Base-by-base conservation (phyloP, 371 early-diverging fungal species). In the Apophysomyces sp. region DNA sequence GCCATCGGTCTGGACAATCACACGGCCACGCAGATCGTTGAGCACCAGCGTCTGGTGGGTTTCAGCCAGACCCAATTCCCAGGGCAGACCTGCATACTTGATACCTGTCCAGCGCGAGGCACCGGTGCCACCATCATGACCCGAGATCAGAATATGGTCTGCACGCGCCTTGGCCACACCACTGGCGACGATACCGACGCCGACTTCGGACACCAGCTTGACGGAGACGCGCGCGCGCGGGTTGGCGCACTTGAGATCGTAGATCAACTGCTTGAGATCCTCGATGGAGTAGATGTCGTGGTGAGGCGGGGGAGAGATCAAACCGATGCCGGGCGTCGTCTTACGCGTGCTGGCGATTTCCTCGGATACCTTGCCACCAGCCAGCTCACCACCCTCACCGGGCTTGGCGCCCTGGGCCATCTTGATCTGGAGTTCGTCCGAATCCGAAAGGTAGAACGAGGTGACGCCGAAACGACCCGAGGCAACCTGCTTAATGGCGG, bases 331-430 rank as follows among this genome's bases (percentile, higher is more conserved):
- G 32, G 95, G 94, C 18, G 96, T 96, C 9, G 96, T 92, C 71
- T 98, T 94, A 62, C 98, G 87, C 12, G 98, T 97, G 63, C 86
- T 85, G 31, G 95, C 98, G 69, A 98, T 98, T 60, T 90, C 90
- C 52, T 89, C 87, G 12, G 89, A 85, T 8, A 98, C 96, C 77
- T 98, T 98, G 72, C 87, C 78, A 51, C 98, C 97, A 52, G 71
- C 76, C 60, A 82, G 68, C 80, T 81, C 78, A 74, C 94, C 95
- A 58, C 94, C 97, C 82, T 98, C 97, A 59, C 98, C 98, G 26
- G 98, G 96, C 81, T 97, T 98, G 52, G 98, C 98, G 54, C 98
- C 98, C 74, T 98, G 97, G 13, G 98, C 98, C 93, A 98, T 94
- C 85, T 98, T 98, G 85, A 98, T 98, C 72, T 98, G 97, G 21